Base-by-base conservation (phyloP, 768 basidiomycete genomes). In the Russula griseocarnosa region DNA sequence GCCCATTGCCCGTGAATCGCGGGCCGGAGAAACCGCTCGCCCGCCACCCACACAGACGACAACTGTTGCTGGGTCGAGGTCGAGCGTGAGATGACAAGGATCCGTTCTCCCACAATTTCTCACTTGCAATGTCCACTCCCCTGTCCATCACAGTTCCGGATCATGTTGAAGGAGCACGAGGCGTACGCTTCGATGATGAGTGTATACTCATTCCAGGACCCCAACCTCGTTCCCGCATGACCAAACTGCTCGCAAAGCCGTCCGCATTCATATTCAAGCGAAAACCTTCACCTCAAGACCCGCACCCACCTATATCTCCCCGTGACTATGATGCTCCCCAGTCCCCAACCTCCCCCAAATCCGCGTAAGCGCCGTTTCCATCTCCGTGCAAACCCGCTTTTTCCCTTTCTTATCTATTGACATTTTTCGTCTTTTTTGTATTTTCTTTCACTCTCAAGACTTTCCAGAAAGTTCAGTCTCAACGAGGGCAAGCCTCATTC, bases 131-230 rank as follows among this genome's bases (percentile, higher is more conserved):
- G 13, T 4, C 50, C 11, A 60, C 40, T 5, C 42, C 57, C 18
- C 9, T 60, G 28, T n/a, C 62, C 11, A 46, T 55, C 38, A 9
- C 46, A 2, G n/a, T n/a, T n/a, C n/a, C n/a, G n/a, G n/a, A n/a
- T n/a, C n/a, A n/a, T n/a, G n/a, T n/a, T n/a, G n/a, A n/a, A n/a
- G n/a, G 60, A 40, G 66, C 68, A 0, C 70, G 74, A 62, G 70
- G 70, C 26, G 90, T 91, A 5, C 81, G 89, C 61, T 92, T 92
- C 74, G 83, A 91, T 76, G 77, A 78, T 58, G 81, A 86, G 69
- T 91, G 90, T 63, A 77, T 88, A 5, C 80, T 92, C 69, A 91
- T 92, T 61, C 89, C 89, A n/a, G 82, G 87, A 57, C 71, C 70
- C 18, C 69, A 70, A 1, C 71, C 73, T 18, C 74, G 75, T 55